phyloP scores from a whole-genome alignment of 257 asterid genomes.

The Gynochthodes officinalis region DNA sequence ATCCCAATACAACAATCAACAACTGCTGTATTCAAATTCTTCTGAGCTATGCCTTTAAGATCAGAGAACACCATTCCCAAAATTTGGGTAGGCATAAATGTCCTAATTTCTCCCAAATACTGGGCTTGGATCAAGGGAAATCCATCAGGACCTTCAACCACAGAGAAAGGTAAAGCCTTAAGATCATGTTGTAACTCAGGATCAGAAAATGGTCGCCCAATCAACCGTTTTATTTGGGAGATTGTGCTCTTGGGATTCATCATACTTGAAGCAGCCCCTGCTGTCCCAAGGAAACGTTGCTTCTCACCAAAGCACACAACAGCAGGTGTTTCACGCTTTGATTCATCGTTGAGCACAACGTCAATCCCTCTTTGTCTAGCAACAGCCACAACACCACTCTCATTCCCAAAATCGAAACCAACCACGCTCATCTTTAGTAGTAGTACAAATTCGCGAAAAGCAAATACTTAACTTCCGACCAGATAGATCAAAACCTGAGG shows the following conservation, averaged over 20 bases:
- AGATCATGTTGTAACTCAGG: slow-evolving; percentile 88
- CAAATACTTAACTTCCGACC: slow-evolving; percentile 13
- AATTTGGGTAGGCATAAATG: slow-evolving; percentile 88
- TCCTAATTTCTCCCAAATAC: slow-evolving; percentile 71
- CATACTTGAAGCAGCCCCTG: slow-evolving; percentile 96
- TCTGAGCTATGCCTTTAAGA: slow-evolving; percentile 79
- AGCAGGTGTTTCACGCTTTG: slow-evolving; percentile 90
- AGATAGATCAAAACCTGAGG: slow-evolving; percentile 30
- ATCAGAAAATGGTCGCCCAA: slow-evolving; percentile 81
- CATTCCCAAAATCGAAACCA: slow-evolving; percentile 94
- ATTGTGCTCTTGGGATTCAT: slow-evolving; percentile 92
- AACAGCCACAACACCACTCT: slow-evolving; percentile 91
- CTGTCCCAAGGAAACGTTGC: slow-evolving; percentile 93
- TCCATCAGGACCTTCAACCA: slow-evolving; percentile 91
- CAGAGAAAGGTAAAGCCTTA: slow-evolving; percentile 62
- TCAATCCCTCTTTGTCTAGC: slow-evolving; percentile 97
- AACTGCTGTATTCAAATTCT: slow-evolving; percentile 80
- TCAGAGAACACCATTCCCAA: slow-evolving; percentile 85
- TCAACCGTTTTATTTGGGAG: slow-evolving; percentile 81
- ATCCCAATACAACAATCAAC: slow-evolving; percentile 95
- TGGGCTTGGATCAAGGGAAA: slow-evolving; percentile 75
- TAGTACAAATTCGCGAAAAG: slow-evolving; percentile 6
- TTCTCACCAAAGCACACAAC: slow-evolving; percentile 91
- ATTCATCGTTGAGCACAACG: slow-evolving; percentile 91
- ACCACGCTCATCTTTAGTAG: slow-evolving; percentile 85